Base-by-base conservation (phyloP, 2,329 filamentous ascomycete genomes). In the Calycina marina region DNA sequence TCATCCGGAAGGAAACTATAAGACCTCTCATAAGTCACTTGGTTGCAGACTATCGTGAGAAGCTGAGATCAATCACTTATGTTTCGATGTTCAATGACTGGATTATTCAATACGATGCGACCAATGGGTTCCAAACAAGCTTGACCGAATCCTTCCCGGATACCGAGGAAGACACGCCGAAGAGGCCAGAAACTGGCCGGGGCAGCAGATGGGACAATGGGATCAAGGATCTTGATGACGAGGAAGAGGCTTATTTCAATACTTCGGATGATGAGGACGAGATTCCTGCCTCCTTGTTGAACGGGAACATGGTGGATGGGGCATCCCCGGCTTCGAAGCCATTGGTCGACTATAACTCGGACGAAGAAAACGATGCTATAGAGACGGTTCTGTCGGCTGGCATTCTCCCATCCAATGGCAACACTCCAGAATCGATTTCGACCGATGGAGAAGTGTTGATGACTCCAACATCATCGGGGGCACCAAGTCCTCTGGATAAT, bases 231-330 rank as follows among this genome's bases (percentile, higher is more conserved):
- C 69, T 86, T 50, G 88, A 94, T 51, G 67, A 77, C 4, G 74
- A 77, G 8, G 83, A 94, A 53, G 88, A 94, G 48, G 84, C 88
- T 26, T 98, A 96, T 55, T 96, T 92, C 68, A 88, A 93, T 47
- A 73, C 71, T 0, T 84, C 81, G 1, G 86, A 94, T 45, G 82
- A 90, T 28, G 79, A 86, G 38, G 85, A 93, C 5, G 82, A 84
- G 30, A 25, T 14, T n/a, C 9, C 58, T 35, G 44, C 45, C 32
- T 44, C 55, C 45, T 42, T 47, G 42, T 40, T 48, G 12, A 51
- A 47, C 27, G 53, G 49, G 34, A 43, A 55, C 3, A 43, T 63
- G 8, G 55, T 63, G 5, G 86, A 85, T 43, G 81, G 74, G 14
- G 65, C 67, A 10, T 70, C 72, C 13, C 63, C 75, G 1, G 56